Percentiles rank a stretch among this genome's conserved stretches.
phyloP scores from a whole-genome alignment of 441 rosid species.

The Jatropha multifida region DNA sequence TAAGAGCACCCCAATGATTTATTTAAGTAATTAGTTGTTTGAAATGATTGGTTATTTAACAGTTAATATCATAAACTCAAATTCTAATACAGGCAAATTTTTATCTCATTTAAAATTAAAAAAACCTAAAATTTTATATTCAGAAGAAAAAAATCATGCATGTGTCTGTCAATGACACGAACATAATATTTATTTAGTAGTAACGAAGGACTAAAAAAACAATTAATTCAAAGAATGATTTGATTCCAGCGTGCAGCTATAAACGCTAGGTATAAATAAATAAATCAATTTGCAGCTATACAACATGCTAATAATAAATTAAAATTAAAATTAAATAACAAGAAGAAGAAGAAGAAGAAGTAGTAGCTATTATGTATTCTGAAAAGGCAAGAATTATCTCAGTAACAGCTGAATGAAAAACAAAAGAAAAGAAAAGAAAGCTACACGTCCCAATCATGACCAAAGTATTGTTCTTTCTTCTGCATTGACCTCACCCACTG shows the following conservation, averaged over 20 bases:
- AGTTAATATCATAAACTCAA: no score
- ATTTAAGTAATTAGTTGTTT: no score
- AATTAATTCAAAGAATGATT: neutral
- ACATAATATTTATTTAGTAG: neutral
- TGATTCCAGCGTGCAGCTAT: neutral
- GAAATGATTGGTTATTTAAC: no score
- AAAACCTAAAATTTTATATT: no score
- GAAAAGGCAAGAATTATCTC: neutral
- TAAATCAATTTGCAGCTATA: neutral
- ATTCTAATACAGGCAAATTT: no score
- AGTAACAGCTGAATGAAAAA: neutral
- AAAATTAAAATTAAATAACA: no score
- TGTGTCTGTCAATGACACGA: neutral
- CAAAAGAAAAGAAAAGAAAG: neutral
- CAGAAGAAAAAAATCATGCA: neutral
- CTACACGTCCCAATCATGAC: conserved; percentile 30
- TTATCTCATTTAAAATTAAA: no score
- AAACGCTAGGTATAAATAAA: neutral
- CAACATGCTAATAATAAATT: no score
- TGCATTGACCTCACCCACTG: conserved; percentile 23
- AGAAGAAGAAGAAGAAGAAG: no score
- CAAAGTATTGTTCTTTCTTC: conserved; percentile 16
- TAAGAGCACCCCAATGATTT: no score
- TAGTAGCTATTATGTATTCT: neutral
- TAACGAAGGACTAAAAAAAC: neutral